Conservation (phyloP, 768 basidiomycete species). For the Galerina sulciceps region DNA sequence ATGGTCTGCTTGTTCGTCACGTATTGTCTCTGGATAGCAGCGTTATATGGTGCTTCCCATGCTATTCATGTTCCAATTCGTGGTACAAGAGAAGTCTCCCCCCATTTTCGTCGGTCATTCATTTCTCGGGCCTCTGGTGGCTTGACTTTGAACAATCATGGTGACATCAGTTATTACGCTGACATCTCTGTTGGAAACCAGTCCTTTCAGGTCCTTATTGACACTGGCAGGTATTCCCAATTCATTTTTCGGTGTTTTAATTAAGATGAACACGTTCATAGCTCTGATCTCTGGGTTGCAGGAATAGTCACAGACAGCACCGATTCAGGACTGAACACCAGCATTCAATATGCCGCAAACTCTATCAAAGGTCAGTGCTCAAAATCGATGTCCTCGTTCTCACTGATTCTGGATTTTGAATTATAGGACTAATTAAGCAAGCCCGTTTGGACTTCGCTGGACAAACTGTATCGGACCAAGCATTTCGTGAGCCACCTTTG, state of each 20-base stretch:
- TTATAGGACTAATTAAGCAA: slow-evolving; percentile 47
- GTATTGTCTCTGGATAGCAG: background rate
- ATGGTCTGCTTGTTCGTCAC: slow-evolving; percentile 6
- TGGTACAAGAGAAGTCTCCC: background rate
- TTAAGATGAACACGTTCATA: slow-evolving; percentile 23
- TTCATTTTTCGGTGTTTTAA: background rate
- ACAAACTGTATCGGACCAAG: slow-evolving; percentile 47
- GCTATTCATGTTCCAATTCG: slow-evolving; percentile 10
- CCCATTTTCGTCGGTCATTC: background rate
- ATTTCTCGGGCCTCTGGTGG: background rate
- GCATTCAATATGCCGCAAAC: slow-evolving; percentile 59
- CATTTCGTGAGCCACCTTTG: slow-evolving; percentile 43
- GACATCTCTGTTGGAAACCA: slow-evolving; percentile 41
- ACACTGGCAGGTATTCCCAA: slow-evolving; percentile 47
- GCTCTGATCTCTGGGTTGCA: slow-evolving; percentile 70
- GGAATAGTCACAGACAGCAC: slow-evolving; percentile 42
- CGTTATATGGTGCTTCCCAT: background rate
- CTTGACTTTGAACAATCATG: slow-evolving; percentile 30
- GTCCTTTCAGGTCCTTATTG: slow-evolving; percentile 42
- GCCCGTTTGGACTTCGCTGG: slow-evolving; percentile 49
- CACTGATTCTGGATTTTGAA: background rate
- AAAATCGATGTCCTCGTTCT: no score
- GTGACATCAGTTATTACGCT: slow-evolving; percentile 43
- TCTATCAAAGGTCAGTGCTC: slow-evolving; percentile 46
- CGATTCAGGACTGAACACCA: slow-evolving; percentile 39